Conservation (phyloP, 129 eudicot species). For the Heracleum sosnowskyi region DNA sequence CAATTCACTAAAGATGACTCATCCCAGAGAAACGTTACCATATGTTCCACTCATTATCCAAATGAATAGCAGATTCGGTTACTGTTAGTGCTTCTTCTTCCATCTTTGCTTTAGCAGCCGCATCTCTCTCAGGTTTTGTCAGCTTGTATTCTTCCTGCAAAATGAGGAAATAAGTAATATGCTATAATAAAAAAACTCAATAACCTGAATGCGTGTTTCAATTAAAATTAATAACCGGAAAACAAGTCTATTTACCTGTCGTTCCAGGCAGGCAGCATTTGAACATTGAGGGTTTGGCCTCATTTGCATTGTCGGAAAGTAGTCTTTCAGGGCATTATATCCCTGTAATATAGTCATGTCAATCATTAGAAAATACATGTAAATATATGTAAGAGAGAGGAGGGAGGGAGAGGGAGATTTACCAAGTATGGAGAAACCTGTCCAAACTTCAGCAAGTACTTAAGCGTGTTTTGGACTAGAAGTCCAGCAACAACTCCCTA, state of each 20-base stretch:
- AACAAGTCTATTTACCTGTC: slow-evolving; percentile 48
- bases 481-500: slow-evolving; percentile 98
- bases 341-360: slow-evolving; percentile 37
- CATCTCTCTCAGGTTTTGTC: slow-evolving; percentile 85
- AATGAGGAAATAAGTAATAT: slow-evolving; percentile 1
- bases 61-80: slow-evolving; percentile 64
- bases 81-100: slow-evolving; percentile 55
- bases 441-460: slow-evolving; percentile 81
- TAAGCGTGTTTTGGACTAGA: slow-evolving; percentile 82
- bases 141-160: slow-evolving; percentile 70
- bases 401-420: slow-evolving; percentile 6
- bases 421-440: slow-evolving; percentile 83
- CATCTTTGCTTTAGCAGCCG: slow-evolving; percentile 86
- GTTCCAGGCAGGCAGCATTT: slow-evolving; percentile 80
- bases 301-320: slow-evolving; percentile 95
- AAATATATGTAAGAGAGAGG: background rate
- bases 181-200: slow-evolving; percentile 5
- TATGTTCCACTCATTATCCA: slow-evolving; percentile 90
- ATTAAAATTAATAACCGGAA: slow-evolving; percentile 1
- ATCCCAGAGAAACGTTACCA: slow-evolving; percentile 37
- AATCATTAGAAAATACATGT: background rate
- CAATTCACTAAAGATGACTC: background rate
- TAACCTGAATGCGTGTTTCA: background rate
- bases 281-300: slow-evolving; percentile 97
- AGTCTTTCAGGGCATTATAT: slow-evolving; percentile 91